Evolutionary conservation across 2,329 filamentous ascomycete species (phyloP).

Genomic region (Penicillium sp.): DNA sequence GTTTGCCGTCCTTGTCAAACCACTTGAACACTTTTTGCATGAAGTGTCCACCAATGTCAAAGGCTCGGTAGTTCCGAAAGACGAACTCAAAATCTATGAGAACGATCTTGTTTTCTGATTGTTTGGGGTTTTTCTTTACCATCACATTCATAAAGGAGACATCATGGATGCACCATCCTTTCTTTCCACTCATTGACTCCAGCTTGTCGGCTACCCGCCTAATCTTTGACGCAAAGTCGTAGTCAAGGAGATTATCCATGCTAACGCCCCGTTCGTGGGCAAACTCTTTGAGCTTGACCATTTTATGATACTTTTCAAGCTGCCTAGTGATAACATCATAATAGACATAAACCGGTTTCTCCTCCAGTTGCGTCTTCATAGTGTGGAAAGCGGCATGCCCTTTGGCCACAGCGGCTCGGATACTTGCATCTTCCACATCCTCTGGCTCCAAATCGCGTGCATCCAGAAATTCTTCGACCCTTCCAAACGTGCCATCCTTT

Average conservation of each 20-base stretch:
- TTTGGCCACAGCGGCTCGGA: constrained; percentile 23
- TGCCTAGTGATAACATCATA: constrained; percentile 14
- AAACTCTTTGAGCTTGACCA: constrained; percentile 26
- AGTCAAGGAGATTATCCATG: constrained; percentile 24
- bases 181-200: constrained; percentile 19
- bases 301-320: constrained; percentile 18
- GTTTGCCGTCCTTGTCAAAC: constrained; percentile 25
- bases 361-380: constrained; percentile 9
- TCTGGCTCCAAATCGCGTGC: constrained; percentile 23
- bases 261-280: constrained; percentile 22
- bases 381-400: constrained; percentile 17
- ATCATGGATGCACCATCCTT: constrained; percentile 28
- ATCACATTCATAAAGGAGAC: constrained; percentile 28
- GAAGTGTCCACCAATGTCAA: constrained; percentile 30
- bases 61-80: constrained; percentile 25
- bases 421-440: constrained; percentile 22
- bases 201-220: constrained; percentile 14
- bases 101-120: constrained; percentile 22
- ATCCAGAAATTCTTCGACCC: constrained; percentile 26
- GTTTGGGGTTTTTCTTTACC: constrained; percentile 19
- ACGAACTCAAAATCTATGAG: constrained; percentile 29
- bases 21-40: constrained; percentile 32
- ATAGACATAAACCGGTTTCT: background rate
- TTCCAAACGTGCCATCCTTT: constrained; percentile 21
- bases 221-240: constrained; percentile 21